A percentile compares a stretch with the other conserved stretches of the same genome.
Evolutionary conservation across 2,329 filamentous ascomycete genomes (phyloP).

Genomic region (Epichloe elymi): DNA sequence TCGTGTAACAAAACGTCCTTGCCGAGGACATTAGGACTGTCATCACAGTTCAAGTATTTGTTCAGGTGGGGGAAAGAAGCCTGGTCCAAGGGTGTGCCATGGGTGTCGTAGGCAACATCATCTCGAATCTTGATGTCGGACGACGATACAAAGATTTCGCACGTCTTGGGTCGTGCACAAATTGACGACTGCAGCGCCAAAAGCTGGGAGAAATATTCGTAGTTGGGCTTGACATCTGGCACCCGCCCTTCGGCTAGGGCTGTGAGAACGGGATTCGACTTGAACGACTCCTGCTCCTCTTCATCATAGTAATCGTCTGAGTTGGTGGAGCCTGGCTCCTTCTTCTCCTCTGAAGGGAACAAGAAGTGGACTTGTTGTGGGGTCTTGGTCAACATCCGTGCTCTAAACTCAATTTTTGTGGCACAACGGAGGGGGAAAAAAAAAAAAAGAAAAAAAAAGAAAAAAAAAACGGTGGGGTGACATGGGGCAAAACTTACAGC

Average conservation of each 20-base stretch:
- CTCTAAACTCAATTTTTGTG: not conserved
- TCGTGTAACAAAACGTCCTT: slow-evolving; percentile 44
- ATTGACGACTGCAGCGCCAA: slow-evolving; percentile 40
- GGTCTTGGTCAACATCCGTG: slow-evolving; percentile 1
- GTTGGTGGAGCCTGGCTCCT: slow-evolving; percentile 47
- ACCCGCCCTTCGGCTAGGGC: slow-evolving; percentile 45
- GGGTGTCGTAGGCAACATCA: slow-evolving; percentile 31
- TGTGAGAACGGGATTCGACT: slow-evolving; percentile 49
- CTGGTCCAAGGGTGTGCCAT: slow-evolving; percentile 29
- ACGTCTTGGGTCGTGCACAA: slow-evolving; percentile 41
- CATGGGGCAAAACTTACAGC: slow-evolving; percentile 35
- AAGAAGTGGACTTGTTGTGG: slow-evolving; percentile 43
- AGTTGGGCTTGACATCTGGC: slow-evolving; percentile 46
- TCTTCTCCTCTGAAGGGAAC: slow-evolving; percentile 43
- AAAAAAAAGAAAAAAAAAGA: not conserved
- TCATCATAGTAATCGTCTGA: slow-evolving; percentile 37
- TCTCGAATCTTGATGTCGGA: slow-evolving; percentile 37
- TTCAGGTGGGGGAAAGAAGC: slow-evolving; percentile 45
- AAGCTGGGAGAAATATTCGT: slow-evolving; percentile 47
- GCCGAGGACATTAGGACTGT: slow-evolving; percentile 34
- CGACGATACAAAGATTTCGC: slow-evolving; percentile 46
- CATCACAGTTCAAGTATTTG: slow-evolving; percentile 39
- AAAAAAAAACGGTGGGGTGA: not conserved
- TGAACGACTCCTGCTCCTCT: slow-evolving; percentile 40
- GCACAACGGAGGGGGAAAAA: not conserved